Evolutionary conservation across 139 green algal species (phyloP), one percentile per base, ranked within the genome.

Genomic region (Coelastrella sp.): DNA sequence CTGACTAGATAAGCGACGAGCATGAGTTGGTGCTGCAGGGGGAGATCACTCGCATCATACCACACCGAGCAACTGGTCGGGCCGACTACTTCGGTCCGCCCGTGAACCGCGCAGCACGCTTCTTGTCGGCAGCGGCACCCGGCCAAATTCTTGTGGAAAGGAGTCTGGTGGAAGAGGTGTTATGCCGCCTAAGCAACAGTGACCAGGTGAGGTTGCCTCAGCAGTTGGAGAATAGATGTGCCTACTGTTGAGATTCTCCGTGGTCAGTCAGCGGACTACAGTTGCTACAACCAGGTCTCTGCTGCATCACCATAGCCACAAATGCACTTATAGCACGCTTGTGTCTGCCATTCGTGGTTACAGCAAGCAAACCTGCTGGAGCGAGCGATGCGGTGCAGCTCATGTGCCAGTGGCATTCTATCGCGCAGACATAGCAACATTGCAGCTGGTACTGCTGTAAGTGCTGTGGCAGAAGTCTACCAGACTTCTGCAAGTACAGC

Each of bases 11-110:
- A 57, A 23, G 48, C 17, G 48, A 4, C 17, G 48, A 34, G n/a
- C n/a, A n/a, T n/a, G n/a, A n/a, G n/a, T n/a, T n/a, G n/a, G n/a
- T n/a, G n/a, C 1, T 0, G 32, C 71, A 79, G 67, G 87, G 87
- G 35, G 40, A 60, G 50, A 88, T 86, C 25, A 86, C 85, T 25
- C 80, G 78, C 45, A 76, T 86, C 74, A 88, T 84, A 32, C 81
- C 86, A 19, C 64, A 82, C 57, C 66, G 87, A 25, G 41, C 86
- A 4, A 89, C 88, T 27, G 86, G 89, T 4, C 74, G 89, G 2
- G 89, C 89, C 9, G 90, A 93, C 75, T 93, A 92, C 66, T 93
- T 92, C 59, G 90, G 90, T 2, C 84, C 84, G 13, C 50, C 84
- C 25, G 87, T 93, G 51, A 93, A 93, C 81, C 84, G 90, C 5